Conservation (phyloP, 176 grass and related monocot species). For the Alloteropsis semialata region DNA sequence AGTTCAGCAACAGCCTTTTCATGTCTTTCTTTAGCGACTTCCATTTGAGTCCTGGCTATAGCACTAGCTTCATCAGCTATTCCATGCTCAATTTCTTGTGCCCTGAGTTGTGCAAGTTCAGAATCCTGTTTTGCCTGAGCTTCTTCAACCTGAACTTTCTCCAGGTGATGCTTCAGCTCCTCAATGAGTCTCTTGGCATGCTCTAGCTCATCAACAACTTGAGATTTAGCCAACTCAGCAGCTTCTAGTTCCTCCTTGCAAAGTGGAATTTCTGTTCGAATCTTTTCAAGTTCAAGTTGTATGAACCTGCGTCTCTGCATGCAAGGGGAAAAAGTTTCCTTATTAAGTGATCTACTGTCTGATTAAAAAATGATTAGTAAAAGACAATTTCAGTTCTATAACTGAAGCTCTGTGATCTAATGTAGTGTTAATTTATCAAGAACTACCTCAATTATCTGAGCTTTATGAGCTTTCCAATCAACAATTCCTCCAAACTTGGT, state of each 20-base stretch:
- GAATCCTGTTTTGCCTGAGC: slow-evolving; percentile 83
- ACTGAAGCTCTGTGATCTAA: not conserved
- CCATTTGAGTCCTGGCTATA: slow-evolving; percentile 60
- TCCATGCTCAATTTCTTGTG: slow-evolving; percentile 75
- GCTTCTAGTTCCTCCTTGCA: slow-evolving; percentile 64
- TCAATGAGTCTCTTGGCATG: slow-evolving; percentile 63
- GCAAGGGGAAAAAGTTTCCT: not conserved
- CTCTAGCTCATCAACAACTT: slow-evolving; percentile 55
- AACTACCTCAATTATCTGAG: slow-evolving; percentile 80
- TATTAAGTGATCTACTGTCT: slow-evolving; percentile 10
- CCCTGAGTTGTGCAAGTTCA: slow-evolving; percentile 72
- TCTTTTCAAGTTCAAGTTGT: slow-evolving; percentile 70
- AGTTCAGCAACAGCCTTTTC: slow-evolving; percentile 63
- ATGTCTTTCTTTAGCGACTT: slow-evolving; percentile 63
- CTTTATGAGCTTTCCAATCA: slow-evolving; percentile 97
- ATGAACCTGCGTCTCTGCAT: slow-evolving; percentile 66
- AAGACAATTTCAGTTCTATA: not conserved
- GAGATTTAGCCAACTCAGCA: slow-evolving; percentile 63
- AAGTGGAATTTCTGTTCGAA: slow-evolving; percentile 63
- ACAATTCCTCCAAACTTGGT: slow-evolving; percentile 91
- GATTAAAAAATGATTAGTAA: slow-evolving; percentile 6
- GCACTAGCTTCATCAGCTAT: slow-evolving; percentile 73
- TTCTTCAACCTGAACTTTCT: slow-evolving; percentile 83
- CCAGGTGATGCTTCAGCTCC: slow-evolving; percentile 81
- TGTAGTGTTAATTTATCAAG: slow-evolving; percentile 29